These are phyloP conservation scores for Polyporus tsugae DNA, from an alignment of 1,284 basidiomycete species.

Conservation along the genomic window DNA sequence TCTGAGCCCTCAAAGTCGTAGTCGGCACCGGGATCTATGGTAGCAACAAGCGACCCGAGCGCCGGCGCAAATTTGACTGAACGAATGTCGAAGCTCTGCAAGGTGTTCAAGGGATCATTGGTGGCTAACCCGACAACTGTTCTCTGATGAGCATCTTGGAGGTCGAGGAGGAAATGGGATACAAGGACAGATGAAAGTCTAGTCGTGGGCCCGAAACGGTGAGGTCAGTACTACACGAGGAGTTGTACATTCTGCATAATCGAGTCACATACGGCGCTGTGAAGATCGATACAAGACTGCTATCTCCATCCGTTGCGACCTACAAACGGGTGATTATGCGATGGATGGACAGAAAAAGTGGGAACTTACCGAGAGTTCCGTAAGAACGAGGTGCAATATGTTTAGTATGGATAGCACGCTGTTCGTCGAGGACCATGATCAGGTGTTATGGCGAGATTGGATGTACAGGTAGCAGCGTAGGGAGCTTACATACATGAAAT, in stretches of 20 bases:
- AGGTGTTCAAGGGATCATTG: neutral
- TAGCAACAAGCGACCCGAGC: neutral
- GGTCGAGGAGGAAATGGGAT: neutral
- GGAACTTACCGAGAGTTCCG: neutral
- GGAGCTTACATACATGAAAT: neutral
- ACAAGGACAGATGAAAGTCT: neutral
- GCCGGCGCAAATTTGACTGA: neutral
- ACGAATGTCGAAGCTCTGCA: neutral
- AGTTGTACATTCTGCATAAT: too few relatives aligned
- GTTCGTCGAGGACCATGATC: neutral
- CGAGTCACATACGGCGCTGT: too few relatives aligned
- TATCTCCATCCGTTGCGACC: too few relatives aligned
- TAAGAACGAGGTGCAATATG: neutral
- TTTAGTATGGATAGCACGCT: neutral
- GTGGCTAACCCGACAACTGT: conserved; percentile 51
- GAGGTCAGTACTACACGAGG: too few relatives aligned
- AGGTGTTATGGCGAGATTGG: neutral
- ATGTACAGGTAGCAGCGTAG: neutral
- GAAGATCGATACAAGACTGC: too few relatives aligned
- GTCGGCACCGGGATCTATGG: neutral
- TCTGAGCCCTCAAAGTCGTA: too few relatives aligned
- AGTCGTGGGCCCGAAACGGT: neutral
- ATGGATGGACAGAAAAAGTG: neutral
- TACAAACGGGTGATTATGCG: neutral
- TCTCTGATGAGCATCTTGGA: conserved; percentile 2